Evolutionary conservation across 225 moss, liverwort and hornwort species (phyloP).

Genomic region (Takakia lepidozioides): DNA sequence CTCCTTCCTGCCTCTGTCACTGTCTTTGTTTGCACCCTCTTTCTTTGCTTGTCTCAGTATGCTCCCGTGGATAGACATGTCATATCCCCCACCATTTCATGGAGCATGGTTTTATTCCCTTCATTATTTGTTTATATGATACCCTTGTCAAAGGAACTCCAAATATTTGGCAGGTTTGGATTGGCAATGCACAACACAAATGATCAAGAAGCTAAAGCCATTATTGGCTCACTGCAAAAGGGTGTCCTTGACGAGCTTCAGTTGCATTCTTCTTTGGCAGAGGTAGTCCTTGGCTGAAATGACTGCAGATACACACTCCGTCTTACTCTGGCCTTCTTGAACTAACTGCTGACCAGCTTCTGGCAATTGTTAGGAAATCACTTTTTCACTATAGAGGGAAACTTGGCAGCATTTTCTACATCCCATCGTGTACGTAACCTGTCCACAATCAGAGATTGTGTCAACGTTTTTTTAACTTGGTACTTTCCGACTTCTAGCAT

Average conservation of each 20-base stretch:
- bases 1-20: no score
- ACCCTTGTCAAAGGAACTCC: no score
- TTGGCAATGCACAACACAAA: constrained; percentile 63
- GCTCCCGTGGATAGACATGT: neutral
- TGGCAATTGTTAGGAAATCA: neutral
- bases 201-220: constrained; percentile 43
- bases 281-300: no score
- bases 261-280: constrained; percentile 50
- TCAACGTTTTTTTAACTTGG: no score
- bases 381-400: neutral
- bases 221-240: constrained; percentile 36
- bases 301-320: no score
- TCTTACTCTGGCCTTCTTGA: neutral
- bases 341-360: neutral
- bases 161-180: constrained; percentile 43
- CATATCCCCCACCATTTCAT: neutral
- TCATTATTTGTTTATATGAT: no score
- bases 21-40: no score
- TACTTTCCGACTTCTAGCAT: no score
- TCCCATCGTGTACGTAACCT: no score
- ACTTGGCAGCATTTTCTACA: no score
- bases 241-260: constrained; percentile 63
- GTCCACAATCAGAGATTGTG: neutral
- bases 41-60: neutral
- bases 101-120: neutral